Conservation (phyloP, 2,329 filamentous ascomycete genomes). For the Ascochyta rabiei region DNA sequence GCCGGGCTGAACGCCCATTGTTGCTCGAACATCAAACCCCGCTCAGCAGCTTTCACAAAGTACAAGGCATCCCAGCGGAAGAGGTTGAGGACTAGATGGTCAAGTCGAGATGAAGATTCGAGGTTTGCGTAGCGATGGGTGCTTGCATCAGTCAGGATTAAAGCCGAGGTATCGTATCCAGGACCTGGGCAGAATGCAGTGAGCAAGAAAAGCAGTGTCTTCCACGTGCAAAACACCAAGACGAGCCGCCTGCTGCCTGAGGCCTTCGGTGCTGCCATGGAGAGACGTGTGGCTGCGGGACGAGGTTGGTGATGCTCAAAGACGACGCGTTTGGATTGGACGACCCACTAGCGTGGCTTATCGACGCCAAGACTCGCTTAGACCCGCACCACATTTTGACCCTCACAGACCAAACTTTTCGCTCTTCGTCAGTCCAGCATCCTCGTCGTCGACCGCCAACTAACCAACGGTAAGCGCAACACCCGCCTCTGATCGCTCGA, state of each 20-base stretch:
- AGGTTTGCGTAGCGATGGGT: slow-evolving; percentile 26
- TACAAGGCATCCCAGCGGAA: slow-evolving; percentile 85
- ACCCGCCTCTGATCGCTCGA: slow-evolving; percentile 38
- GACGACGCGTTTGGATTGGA: slow-evolving; percentile 20
- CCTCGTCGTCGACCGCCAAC: slow-evolving; percentile 44
- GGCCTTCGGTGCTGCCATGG: slow-evolving; percentile 3
- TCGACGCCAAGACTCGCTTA: slow-evolving; percentile 27
- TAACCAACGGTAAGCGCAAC: slow-evolving; percentile 47
- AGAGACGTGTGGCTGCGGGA: not conserved
- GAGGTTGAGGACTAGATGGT: slow-evolving; percentile 61
- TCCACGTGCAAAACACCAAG: slow-evolving; percentile 67
- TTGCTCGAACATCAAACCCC: slow-evolving; percentile 76
- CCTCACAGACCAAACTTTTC: slow-evolving; percentile 23
- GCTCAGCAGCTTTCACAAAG: slow-evolving; percentile 66
- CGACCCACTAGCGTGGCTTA: slow-evolving; percentile 14
- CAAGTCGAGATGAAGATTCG: slow-evolving; percentile 19
- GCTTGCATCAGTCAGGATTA: slow-evolving; percentile 52
- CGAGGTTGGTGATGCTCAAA: slow-evolving; percentile 7
- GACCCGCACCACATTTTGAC: slow-evolving; percentile 22
- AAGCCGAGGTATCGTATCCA: slow-evolving; percentile 80
- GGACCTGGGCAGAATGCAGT: slow-evolving; percentile 63
- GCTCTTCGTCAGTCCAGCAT: slow-evolving; percentile 37
- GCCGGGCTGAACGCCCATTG: slow-evolving; percentile 81
- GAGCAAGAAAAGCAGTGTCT: slow-evolving; percentile 67
- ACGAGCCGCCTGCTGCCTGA: slow-evolving; percentile 15